A percentile compares a stretch with the other conserved stretches of the same genome.
Evolutionary conservation across 192 early-diverging fungal species (phyloP).

Genomic region (Thamnidium elegans): DNA sequence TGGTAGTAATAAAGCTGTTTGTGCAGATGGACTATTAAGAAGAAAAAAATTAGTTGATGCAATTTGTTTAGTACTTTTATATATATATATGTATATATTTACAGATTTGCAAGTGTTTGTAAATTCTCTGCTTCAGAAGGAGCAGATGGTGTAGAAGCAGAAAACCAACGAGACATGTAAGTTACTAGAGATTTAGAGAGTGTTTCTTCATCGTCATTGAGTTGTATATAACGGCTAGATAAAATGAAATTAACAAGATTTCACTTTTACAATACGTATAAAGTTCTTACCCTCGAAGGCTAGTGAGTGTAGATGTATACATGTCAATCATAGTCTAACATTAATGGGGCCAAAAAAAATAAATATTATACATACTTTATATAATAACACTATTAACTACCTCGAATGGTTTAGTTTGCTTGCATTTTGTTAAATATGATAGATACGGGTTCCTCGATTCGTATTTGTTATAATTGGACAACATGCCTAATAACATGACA

Average conservation of each 20-base stretch:
- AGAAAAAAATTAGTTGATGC: neutral
- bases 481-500: slow-evolving; percentile 43
- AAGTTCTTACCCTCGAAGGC: neutral
- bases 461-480: slow-evolving; percentile 59
- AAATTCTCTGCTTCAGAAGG: slow-evolving; percentile 4
- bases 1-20: slow-evolving; percentile 40
- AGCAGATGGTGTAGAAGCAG: neutral
- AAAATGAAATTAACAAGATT: neutral
- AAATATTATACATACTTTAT: neutral
- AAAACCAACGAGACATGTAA: slow-evolving; percentile 26
- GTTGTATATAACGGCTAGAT: slow-evolving; percentile 37
- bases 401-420: slow-evolving; percentile 32
- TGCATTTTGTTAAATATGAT: slow-evolving; percentile 28
- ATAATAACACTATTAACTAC: slow-evolving; percentile 21
- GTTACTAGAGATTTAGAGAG: slow-evolving; percentile 15
- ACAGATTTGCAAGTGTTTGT: slow-evolving; percentile 15
- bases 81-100: neutral
- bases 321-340: slow-evolving; percentile 22
- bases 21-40: slow-evolving; percentile 41
- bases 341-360: neutral
- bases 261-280: too few relatives aligned
- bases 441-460: slow-evolving; percentile 51
- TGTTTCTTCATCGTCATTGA: slow-evolving; percentile 48
- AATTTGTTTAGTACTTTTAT: too few relatives aligned
- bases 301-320: neutral